Conservation (phyloP, 208 protist species). For the Naegleria lovaniensis region DNA sequence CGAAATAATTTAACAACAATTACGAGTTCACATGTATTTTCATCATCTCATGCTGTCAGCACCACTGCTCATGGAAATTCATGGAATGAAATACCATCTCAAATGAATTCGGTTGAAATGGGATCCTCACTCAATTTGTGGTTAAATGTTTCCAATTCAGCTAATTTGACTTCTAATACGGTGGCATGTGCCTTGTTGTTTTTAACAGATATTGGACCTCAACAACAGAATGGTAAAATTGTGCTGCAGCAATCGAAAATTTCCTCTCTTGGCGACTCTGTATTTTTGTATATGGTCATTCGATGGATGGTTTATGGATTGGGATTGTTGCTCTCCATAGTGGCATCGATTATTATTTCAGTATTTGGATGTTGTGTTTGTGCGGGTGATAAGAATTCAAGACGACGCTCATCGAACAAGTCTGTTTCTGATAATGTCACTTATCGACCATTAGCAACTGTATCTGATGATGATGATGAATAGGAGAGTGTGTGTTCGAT, state of each 20-base stretch:
- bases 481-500: too few species aligned
- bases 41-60: too few species aligned
- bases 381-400: not conserved
- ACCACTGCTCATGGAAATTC: too few species aligned
- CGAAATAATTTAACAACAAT: too few species aligned
- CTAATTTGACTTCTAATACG: too few species aligned
- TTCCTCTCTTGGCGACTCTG: not conserved
- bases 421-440: not conserved
- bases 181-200: not conserved
- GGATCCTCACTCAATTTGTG: too few species aligned
- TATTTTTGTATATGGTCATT: not conserved
- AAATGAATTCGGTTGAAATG: too few species aligned
- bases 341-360: not conserved
- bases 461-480: not conserved
- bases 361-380: not conserved
- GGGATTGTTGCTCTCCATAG: not conserved
- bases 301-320: not conserved
- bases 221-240: not conserved
- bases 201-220: not conserved
- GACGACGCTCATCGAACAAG: not conserved
- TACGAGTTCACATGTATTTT: too few species aligned
- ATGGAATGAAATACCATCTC: too few species aligned
- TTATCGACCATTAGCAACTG: not conserved
- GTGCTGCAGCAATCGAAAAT: not conserved
- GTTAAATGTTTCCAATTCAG: too few species aligned